A percentile compares a stretch with the other conserved stretches of the same genome.
Conservation (phyloP, 352 stramenopile genomes). For the Pythium myriotylum region DNA sequence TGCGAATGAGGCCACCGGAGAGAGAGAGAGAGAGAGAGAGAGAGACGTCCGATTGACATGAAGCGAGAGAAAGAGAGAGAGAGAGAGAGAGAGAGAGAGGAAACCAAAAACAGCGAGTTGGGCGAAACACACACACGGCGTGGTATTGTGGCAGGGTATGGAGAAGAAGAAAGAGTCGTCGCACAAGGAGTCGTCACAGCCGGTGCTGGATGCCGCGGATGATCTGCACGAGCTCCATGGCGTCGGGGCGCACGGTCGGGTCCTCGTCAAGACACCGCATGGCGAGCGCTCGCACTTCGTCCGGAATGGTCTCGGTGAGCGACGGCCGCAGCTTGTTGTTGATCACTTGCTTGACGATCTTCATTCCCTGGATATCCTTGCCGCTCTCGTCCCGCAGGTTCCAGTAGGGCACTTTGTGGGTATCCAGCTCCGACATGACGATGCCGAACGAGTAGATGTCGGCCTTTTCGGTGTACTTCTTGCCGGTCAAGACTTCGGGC, state of each 20-base stretch:
- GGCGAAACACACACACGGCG: no score
- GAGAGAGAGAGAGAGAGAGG: no score
- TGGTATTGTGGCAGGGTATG: no score
- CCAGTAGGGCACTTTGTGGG: conserved; percentile 76
- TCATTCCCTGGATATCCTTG: conserved; percentile 82
- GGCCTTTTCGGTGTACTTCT: conserved; percentile 85
- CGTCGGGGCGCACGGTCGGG: conserved; percentile 66
- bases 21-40: not conserved
- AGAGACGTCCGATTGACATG: not conserved
- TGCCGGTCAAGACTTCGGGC: conserved; percentile 78
- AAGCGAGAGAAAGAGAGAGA: not conserved
- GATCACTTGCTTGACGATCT: conserved; percentile 86
- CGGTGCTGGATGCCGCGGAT: conserved; percentile 38
- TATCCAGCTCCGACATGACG: conserved; percentile 82
- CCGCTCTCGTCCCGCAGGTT: conserved; percentile 72
- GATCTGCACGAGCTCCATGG: conserved; percentile 64
- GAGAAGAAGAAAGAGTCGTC: not conserved
- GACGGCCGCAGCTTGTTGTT: conserved; percentile 65
- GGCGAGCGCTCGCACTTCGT: conserved; percentile 59
- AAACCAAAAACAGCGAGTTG: no score
- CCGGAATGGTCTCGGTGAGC: conserved; percentile 56
- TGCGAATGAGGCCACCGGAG: no score
- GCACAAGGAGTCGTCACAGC: conserved; percentile 5
- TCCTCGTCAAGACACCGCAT: conserved; percentile 69
- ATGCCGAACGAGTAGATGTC: conserved; percentile 88